Evolutionary conservation across 441 rosid genomes (phyloP).

Genomic region (Croton laevigatus): DNA sequence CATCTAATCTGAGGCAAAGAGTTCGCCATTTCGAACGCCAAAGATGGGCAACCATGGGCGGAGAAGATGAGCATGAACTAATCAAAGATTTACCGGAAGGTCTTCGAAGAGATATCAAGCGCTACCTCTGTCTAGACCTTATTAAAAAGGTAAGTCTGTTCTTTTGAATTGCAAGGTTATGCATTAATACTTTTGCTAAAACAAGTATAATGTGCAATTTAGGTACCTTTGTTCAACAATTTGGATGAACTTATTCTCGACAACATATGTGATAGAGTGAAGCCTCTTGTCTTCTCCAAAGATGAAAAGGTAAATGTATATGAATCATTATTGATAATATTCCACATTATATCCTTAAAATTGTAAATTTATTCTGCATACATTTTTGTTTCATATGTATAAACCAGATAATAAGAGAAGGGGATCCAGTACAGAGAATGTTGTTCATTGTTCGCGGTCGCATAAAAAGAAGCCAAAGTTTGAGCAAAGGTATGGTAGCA

Average conservation of each 20-base stretch:
- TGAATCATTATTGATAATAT: too few relatives aligned
- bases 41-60: constrained; percentile 55
- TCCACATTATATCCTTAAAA: too few relatives aligned
- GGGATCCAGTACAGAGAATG: constrained; percentile 62
- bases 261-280: constrained; percentile 63
- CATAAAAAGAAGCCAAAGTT: constrained; percentile 48
- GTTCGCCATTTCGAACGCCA: constrained; percentile 62
- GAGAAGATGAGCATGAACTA: constrained; percentile 54
- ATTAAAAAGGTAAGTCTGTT: constrained; percentile 44
- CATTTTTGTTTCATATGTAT: neutral
- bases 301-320: constrained; percentile 72
- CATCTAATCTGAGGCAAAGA: constrained; percentile 51
- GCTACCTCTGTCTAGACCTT: constrained; percentile 63
- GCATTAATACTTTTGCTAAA: neutral
- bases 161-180: too few relatives aligned
- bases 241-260: constrained; percentile 62
- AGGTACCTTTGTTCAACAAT: constrained; percentile 67
- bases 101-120: constrained; percentile 61
- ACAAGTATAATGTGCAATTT: neutral
- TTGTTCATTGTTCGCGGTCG: constrained; percentile 48
- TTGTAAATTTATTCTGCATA: too few relatives aligned
- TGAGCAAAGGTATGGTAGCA: constrained; percentile 58
- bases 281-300: constrained; percentile 57
- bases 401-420: constrained; percentile 61
- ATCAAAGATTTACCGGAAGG: constrained; percentile 69